A percentile compares a stretch with the other conserved stretches of the same genome.
Conservation (phyloP, 2,329 filamentous ascomycete species). For the Chalaropsis thielavioides region DNA sequence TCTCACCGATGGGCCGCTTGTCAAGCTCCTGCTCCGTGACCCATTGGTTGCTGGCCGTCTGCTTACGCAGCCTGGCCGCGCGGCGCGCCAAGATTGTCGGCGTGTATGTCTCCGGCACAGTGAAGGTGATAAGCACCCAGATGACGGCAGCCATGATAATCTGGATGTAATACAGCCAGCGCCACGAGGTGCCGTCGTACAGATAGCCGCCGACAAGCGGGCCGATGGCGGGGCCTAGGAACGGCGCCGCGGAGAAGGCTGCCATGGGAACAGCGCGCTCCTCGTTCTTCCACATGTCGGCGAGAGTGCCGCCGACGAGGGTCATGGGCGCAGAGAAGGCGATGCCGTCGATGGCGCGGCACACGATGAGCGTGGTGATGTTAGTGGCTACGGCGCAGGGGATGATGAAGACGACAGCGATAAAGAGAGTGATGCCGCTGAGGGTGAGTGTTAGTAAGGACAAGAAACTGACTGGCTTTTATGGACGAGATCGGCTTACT, state of each 20-base stretch:
- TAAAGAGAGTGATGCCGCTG: conserved; percentile 44
- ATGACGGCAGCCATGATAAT: conserved; percentile 57
- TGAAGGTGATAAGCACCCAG: conserved; percentile 68
- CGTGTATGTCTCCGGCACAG: conserved; percentile 80
- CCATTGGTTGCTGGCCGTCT: conserved; percentile 50
- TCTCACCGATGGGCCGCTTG: conserved; percentile 50
- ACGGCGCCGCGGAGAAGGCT: conserved; percentile 68
- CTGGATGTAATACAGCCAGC: conserved; percentile 81
- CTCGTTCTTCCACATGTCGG: conserved; percentile 72
- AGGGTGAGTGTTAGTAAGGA: conserved; percentile 11
- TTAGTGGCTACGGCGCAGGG: conserved; percentile 66
- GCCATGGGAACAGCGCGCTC: conserved; percentile 80
- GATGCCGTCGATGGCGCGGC: conserved; percentile 65
- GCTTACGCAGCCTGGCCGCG: conserved; percentile 55
- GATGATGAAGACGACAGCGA: conserved; percentile 67
- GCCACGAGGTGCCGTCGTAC: conserved; percentile 54
- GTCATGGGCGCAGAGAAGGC: conserved; percentile 81
- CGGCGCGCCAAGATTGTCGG: conserved; percentile 59
- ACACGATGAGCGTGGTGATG: conserved; percentile 60
- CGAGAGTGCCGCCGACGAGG: conserved; percentile 65
- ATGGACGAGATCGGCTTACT: conserved; percentile 28
- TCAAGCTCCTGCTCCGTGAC: conserved; percentile 75
- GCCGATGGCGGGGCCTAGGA: conserved; percentile 65
- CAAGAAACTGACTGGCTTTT: not conserved
- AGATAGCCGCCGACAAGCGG: conserved; percentile 67